phyloP scores from a whole-genome alignment of 2,329 filamentous ascomycete genomes.

The Cordyceps tenuipes region DNA sequence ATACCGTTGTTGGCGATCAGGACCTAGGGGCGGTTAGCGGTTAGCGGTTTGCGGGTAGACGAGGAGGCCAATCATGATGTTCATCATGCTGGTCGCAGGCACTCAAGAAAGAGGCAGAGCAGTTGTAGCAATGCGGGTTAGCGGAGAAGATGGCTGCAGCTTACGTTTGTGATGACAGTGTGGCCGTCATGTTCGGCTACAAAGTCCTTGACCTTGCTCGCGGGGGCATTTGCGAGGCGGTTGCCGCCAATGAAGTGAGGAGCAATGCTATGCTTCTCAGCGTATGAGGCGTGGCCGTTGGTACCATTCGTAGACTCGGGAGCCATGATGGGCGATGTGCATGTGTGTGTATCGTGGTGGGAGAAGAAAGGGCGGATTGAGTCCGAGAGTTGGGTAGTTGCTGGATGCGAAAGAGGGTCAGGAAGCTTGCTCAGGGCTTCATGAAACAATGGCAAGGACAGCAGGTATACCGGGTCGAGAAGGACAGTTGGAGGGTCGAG shows the following conservation, averaged over 20 bases:
- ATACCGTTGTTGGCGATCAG: conserved; percentile 99
- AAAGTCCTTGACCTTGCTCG: conserved; percentile 93
- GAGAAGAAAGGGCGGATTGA: neutral
- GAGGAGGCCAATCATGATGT: neutral
- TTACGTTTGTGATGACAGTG: conserved; percentile 95
- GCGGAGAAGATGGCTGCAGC: conserved; percentile 25
- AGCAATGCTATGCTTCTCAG: conserved; percentile 73
- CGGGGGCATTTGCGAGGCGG: conserved; percentile 68
- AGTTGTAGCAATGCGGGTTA: no score
- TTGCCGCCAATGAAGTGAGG: conserved; percentile 97
- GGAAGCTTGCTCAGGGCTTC: conserved; percentile 8
- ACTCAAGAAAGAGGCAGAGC: no score
- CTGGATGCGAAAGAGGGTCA: conserved; percentile 1
- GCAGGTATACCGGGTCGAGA: conserved; percentile 6
- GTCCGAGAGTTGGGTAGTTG: neutral
- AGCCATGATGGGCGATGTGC: conserved; percentile 31
- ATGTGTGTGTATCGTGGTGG: conserved; percentile 17
- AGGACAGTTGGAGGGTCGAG: conserved; percentile 17
- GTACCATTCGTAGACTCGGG: conserved; percentile 35
- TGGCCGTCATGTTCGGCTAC: conserved; percentile 83
- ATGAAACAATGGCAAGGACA: neutral
- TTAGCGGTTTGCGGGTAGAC: neutral
- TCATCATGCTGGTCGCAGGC: no score
- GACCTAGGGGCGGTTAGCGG: conserved; percentile 48
- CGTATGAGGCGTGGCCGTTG: conserved; percentile 59